Evolutionary conservation across 768 basidiomycete species (phyloP), one percentile per base, ranked within the genome.

Genomic region (Heimioporus sp.): DNA sequence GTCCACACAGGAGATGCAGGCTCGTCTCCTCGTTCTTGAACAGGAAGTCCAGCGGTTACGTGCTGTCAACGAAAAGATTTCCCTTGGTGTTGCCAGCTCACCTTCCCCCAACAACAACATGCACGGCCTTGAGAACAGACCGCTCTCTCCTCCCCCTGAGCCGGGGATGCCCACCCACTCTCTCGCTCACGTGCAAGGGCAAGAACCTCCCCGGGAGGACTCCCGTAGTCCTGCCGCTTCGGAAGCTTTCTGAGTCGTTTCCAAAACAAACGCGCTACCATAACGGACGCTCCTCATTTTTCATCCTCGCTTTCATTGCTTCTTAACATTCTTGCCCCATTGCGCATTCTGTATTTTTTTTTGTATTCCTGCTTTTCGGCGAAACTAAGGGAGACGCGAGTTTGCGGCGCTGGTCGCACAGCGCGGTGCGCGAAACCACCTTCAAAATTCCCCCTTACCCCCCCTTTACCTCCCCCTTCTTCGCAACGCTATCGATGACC

Each of bases 41-140:
- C 72, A 76, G 47, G 90, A 92, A 66, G 82, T 90, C 48, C 64
- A 77, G 46, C 74, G 89, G 54, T 79, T 92, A 41, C 83, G 87
- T 51, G 74, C 80, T 9, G 76, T 92, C 58, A 92, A 91, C 68
- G 90, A 91, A 75, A 88, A 89, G 71, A 90, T 92, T 20, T 86
- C 88, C 4, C 82, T 91, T 21, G 80, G 79, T 52, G 72, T 79
- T 38, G 69, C 76, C 51, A 75, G 74, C 52, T 80, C 83, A 30
- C 77, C 84, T 31, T 81, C 85, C 34, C 81, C 87, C 35, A 64
- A 76, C 46, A 69, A 75, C 51, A 70, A 74, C 58, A 60, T 69
- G 9, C 72, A 73, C 53, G 62, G 60, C 19, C 64, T 75, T 47
- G 77, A 78, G 54, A 65, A 60, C 53, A 75, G 82, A 54, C 81